phyloP scores from a whole-genome alignment of 768 basidiomycete species.

The Jaapia argillacea region DNA sequence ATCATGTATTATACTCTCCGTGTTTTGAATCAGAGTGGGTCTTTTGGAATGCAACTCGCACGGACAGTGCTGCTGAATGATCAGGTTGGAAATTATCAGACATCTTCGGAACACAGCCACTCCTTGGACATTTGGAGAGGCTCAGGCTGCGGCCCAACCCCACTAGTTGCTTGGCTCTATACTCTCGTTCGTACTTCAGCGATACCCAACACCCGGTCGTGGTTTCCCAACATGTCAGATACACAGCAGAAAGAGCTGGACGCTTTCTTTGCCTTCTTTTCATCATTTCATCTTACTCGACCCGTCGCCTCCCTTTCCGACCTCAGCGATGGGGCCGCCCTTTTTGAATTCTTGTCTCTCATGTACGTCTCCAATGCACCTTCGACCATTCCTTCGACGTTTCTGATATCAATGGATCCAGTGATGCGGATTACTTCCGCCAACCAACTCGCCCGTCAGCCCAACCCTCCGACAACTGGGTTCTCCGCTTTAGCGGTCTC shows the following conservation, averaged over 20 bases:
- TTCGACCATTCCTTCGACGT: slow-evolving; percentile 1
- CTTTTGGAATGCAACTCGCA: too few species aligned
- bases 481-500: slow-evolving; percentile 71
- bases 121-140: too few species aligned
- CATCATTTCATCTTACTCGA: slow-evolving; percentile 57
- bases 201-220: too few species aligned
- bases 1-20: too few species aligned
- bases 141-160: too few species aligned
- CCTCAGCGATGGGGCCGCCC: slow-evolving; percentile 70
- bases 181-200: too few species aligned
- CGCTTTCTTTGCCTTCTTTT: slow-evolving; percentile 76
- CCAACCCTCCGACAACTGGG: slow-evolving; percentile 81
- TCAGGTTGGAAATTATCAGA: too few species aligned
- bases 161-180: too few species aligned
- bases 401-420: slow-evolving; percentile 17
- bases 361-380: slow-evolving; percentile 42
- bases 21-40: too few species aligned
- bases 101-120: too few species aligned
- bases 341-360: slow-evolving; percentile 64
- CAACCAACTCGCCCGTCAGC: slow-evolving; percentile 44
- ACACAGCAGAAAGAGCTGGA: slow-evolving; percentile 52
- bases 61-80: too few species aligned
- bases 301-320: slow-evolving; percentile 55
- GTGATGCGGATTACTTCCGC: slow-evolving; percentile 75
- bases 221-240: slow-evolving; percentile 22